These are phyloP conservation scores for Amanita pallidorosea DNA, from an alignment of 768 basidiomycete genomes.

Conservation along the genomic window DNA sequence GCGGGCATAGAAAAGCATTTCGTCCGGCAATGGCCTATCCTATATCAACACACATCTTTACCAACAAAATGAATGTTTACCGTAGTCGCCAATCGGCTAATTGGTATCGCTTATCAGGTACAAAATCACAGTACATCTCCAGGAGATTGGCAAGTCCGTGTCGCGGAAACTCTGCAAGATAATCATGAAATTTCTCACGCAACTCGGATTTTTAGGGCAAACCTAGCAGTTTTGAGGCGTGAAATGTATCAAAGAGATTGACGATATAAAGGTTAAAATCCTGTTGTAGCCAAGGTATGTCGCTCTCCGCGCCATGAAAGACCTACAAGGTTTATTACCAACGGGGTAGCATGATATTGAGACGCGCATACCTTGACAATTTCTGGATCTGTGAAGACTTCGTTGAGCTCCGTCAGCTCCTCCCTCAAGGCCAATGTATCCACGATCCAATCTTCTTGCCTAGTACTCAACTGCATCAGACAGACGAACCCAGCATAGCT, in stretches of 20 bases:
- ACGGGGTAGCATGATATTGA: not conserved
- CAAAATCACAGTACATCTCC: constrained; percentile 82
- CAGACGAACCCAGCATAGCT: constrained; percentile 84
- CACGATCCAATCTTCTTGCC: constrained; percentile 78
- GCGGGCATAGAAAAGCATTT: constrained; percentile 89
- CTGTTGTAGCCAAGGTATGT: constrained; percentile 94
- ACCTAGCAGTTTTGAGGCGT: constrained; percentile 85
- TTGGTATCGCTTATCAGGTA: constrained; percentile 92
- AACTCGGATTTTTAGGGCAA: too few relatives aligned
- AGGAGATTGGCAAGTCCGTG: constrained; percentile 81
- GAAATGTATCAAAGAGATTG: constrained; percentile 94
- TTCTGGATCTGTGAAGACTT: constrained; percentile 74
- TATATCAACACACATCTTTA: not conserved
- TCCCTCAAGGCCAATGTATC: constrained; percentile 72
- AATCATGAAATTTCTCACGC: too few relatives aligned
- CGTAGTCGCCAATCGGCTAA: constrained; percentile 96
- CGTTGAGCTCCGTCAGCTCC: constrained; percentile 64
- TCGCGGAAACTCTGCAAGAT: constrained; percentile 56
- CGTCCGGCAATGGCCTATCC: constrained; percentile 63
- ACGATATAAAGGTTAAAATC: constrained; percentile 92
- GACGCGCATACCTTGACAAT: constrained; percentile 64
- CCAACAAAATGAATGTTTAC: constrained; percentile 21
- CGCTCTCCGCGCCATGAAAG: constrained; percentile 90
- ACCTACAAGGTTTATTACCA: constrained; percentile 35
- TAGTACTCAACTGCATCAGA: constrained; percentile 84